Conservation (phyloP, 306 rosid species). For the Casuarina equisetifolia region DNA sequence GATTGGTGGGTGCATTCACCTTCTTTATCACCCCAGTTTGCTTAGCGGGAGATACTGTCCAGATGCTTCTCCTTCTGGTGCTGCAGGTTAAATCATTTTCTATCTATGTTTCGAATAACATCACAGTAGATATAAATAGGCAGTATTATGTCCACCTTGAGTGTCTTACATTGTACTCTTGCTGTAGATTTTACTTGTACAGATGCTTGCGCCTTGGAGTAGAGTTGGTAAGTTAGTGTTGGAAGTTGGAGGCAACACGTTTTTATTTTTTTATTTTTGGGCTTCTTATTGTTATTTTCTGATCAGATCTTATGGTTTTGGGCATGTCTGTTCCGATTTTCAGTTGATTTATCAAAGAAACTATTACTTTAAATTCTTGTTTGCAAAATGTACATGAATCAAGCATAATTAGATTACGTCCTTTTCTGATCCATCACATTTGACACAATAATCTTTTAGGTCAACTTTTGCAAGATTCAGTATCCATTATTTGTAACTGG, state of each 20-base stretch:
- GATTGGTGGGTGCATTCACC: slow-evolving; percentile 83
- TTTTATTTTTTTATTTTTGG: neutral
- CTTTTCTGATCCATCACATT: neutral
- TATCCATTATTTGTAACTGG: neutral
- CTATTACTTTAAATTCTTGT: neutral
- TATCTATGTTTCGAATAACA: slow-evolving; percentile 11
- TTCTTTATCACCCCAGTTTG: slow-evolving; percentile 92
- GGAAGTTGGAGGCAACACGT: neutral
- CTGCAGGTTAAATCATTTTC: slow-evolving; percentile 69
- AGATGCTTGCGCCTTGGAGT: neutral
- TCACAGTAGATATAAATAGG: neutral
- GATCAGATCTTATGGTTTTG: neutral
- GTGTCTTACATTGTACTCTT: neutral
- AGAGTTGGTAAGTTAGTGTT: neutral
- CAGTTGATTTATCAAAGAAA: neutral
- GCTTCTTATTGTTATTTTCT: neutral
- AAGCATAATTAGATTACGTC: neutral
- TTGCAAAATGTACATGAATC: neutral
- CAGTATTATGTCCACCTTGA: neutral
- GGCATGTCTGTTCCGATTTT: neutral
- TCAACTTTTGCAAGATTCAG: neutral
- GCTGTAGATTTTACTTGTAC: neutral
- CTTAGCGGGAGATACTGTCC: slow-evolving; percentile 95
- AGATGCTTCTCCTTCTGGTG: slow-evolving; percentile 95
- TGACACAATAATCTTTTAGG: neutral